phyloP scores from a whole-genome alignment of 495 filamentous ascomycete species.

The Symbiotaphrina buchneri region DNA sequence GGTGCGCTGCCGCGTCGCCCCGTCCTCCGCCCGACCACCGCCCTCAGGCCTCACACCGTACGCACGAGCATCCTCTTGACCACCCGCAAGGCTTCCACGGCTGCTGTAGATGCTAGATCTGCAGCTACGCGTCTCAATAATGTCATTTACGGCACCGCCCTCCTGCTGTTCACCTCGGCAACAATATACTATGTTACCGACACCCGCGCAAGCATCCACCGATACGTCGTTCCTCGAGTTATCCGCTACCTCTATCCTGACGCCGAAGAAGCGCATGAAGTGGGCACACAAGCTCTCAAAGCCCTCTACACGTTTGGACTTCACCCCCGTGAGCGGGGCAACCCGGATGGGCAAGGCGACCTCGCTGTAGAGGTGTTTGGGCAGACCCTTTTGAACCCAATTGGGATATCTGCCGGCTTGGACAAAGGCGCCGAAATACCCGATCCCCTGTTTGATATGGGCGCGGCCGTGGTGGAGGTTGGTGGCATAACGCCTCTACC shows the following conservation, averaged over 20 bases:
- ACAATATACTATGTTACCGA: slow-evolving; percentile 51
- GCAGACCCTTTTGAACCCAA: slow-evolving; percentile 53
- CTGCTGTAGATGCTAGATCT: slow-evolving; percentile 13
- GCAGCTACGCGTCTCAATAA: slow-evolving; percentile 19
- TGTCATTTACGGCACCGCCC: slow-evolving; percentile 28
- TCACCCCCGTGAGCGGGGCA: slow-evolving; percentile 51
- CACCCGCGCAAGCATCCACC: slow-evolving; percentile 69
- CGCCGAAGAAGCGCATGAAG: slow-evolving; percentile 78
- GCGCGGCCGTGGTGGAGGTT: slow-evolving; percentile 68
- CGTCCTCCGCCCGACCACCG: too few relatives aligned
- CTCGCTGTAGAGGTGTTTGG: slow-evolving; percentile 39
- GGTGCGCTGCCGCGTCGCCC: too few relatives aligned
- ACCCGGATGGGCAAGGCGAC: slow-evolving; percentile 14
- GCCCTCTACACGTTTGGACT: slow-evolving; percentile 33
- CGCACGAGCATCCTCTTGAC: too few relatives aligned
- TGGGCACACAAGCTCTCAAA: slow-evolving; percentile 45
- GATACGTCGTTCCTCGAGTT: slow-evolving; percentile 52
- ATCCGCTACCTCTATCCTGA: slow-evolving; percentile 53
- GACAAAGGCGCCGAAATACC: slow-evolving; percentile 87
- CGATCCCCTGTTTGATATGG: slow-evolving; percentile 57
- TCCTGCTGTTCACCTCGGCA: slow-evolving; percentile 11
- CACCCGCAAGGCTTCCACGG: slow-evolving; percentile 9
- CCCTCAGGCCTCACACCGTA: too few relatives aligned
- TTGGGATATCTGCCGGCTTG: slow-evolving; percentile 79
- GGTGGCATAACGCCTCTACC: slow-evolving; percentile 72